Evolutionary conservation across 345 rosid genomes (phyloP).

Genomic region (Theobroma cacao): DNA sequence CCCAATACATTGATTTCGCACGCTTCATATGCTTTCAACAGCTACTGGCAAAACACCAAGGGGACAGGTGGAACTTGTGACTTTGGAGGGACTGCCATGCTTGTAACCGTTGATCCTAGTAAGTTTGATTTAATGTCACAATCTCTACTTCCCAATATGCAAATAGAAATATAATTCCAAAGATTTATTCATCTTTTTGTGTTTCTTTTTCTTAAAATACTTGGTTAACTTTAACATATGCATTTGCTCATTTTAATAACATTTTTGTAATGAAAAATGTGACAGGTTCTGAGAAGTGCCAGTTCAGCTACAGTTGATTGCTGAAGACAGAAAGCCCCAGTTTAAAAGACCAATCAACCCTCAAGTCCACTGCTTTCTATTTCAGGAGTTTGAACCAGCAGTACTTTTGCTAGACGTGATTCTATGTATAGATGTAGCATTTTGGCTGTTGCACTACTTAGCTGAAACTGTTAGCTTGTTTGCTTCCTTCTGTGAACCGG

Average conservation of each 20-base stretch:
- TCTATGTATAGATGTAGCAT: background rate
- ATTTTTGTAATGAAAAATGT: background rate
- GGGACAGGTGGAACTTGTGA: slow-evolving; percentile 43
- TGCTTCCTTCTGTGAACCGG: background rate
- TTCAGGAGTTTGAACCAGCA: background rate
- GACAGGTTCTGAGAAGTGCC: slow-evolving; percentile 32
- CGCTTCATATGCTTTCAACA: slow-evolving; percentile 51
- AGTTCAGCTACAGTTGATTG: slow-evolving; percentile 21
- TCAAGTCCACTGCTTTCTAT: background rate
- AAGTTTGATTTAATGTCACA: background rate
- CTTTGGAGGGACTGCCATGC: slow-evolving; percentile 52
- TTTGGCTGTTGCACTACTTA: background rate
- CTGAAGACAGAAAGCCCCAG: background rate
- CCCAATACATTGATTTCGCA: slow-evolving; percentile 42
- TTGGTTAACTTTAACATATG: background rate
- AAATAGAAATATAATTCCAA: too few species aligned
- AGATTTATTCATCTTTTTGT: too few species aligned
- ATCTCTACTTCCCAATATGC: background rate
- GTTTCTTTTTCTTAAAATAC: background rate
- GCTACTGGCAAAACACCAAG: slow-evolving; percentile 44
- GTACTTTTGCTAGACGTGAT: background rate
- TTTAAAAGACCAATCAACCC: background rate
- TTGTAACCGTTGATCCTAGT: slow-evolving; percentile 48
- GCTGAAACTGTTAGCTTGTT: background rate
- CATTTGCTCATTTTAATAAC: background rate